Evolutionary conservation across 176 grass and related monocot genomes (phyloP).

Genomic region (Bromus sterilis): DNA sequence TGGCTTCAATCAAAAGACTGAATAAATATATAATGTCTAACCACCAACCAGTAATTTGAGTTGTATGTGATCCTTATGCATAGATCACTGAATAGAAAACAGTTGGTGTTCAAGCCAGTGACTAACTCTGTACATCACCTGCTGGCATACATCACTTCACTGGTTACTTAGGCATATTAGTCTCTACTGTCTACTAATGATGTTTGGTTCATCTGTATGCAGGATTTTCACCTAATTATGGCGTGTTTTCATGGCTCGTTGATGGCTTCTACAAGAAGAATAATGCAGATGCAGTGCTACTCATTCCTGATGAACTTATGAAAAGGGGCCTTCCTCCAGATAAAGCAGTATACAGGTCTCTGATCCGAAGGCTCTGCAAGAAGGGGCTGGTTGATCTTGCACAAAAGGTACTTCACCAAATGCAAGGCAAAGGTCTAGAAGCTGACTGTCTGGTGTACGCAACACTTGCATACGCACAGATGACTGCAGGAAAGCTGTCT

Average conservation of each 20-base stretch:
- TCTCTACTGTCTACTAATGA: not conserved
- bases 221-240: slow-evolving; percentile 73
- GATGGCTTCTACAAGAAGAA: slow-evolving; percentile 67
- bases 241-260: slow-evolving; percentile 68
- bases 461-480: slow-evolving; percentile 58
- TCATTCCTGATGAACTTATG: slow-evolving; percentile 62
- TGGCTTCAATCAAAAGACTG: not conserved
- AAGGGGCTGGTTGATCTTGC: slow-evolving; percentile 56
- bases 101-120: not conserved
- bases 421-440: slow-evolving; percentile 50
- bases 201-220: not conserved
- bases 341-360: slow-evolving; percentile 69
- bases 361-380: slow-evolving; percentile 83
- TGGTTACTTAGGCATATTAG: not conserved
- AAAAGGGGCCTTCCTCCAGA: slow-evolving; percentile 53
- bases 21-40: not conserved
- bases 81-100: not conserved
- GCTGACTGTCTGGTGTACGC: slow-evolving; percentile 61
- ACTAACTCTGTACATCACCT: not conserved
- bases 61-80: not conserved
- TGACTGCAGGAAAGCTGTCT: slow-evolving; percentile 37
- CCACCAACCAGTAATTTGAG: not conserved
- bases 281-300: slow-evolving; percentile 49
- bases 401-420: slow-evolving; percentile 46
- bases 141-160: not conserved